Conservation (phyloP, 345 rosid species). For the Hibiscus syriacus region DNA sequence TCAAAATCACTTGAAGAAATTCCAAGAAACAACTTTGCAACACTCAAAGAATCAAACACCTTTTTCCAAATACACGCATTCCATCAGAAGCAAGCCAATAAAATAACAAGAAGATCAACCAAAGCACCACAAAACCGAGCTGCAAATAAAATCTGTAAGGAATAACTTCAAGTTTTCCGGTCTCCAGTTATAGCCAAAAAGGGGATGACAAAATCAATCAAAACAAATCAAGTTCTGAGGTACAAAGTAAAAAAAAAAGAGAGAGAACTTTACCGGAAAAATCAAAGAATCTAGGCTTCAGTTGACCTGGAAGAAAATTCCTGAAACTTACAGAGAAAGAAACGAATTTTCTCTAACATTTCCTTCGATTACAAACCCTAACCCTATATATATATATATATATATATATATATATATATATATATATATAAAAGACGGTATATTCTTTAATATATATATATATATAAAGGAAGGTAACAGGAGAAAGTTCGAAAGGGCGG, state of each 20-base stretch:
- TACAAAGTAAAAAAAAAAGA: not conserved
- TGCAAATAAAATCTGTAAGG: not conserved
- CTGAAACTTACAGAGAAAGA: slow-evolving; percentile 5
- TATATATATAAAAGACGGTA: too few species aligned
- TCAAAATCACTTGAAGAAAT: not conserved
- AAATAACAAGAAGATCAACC: not conserved
- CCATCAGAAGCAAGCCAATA: too few species aligned
- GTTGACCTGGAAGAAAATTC: slow-evolving; percentile 18
- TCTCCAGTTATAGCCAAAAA: not conserved
- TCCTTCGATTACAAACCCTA: slow-evolving; percentile 33
- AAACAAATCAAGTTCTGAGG: not conserved
- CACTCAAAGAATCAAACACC: too few species aligned
- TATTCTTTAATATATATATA: not conserved
- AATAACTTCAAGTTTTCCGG: not conserved
- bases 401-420: too few species aligned
- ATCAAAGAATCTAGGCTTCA: slow-evolving; percentile 36
- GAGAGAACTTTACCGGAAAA: slow-evolving; percentile 27
- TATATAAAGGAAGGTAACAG: not conserved
- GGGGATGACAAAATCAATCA: not conserved
- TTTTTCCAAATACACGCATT: not conserved
- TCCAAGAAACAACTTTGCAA: too few species aligned
- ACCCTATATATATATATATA: too few species aligned
- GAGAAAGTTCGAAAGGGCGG: slow-evolving; percentile 16
- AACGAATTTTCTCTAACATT: slow-evolving; percentile 14
- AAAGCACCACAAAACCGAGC: not conserved